phyloP scores from a whole-genome alignment of 2,329 filamentous ascomycete genomes.

The Blastomyces emzantsi region DNA sequence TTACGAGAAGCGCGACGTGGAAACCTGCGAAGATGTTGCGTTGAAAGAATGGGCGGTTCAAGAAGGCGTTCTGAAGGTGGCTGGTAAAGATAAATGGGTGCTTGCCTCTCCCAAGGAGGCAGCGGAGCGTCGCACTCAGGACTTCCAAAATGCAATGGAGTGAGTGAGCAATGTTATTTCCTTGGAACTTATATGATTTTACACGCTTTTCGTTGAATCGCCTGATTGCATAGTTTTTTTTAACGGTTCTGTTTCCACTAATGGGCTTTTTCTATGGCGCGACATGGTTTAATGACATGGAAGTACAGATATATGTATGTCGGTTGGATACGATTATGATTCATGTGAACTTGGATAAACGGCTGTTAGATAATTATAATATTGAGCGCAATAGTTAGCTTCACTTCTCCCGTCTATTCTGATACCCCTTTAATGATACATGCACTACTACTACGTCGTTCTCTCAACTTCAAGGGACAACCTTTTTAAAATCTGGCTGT shows the following conservation, averaged over 20 bases:
- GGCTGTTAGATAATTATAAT: not conserved
- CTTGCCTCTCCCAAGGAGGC: slow-evolving; percentile 9
- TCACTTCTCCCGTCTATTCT: not conserved
- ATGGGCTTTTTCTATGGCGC: not conserved
- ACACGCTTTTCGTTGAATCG: too few relatives aligned
- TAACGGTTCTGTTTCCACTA: not conserved
- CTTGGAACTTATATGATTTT: not conserved
- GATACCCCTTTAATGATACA: not conserved
- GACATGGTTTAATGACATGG: not conserved
- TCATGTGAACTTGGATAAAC: not conserved
- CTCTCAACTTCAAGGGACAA: not conserved
- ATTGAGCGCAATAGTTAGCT: not conserved
- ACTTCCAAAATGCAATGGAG: not conserved
- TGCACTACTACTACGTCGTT: not conserved
- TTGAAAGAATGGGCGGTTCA: slow-evolving; percentile 33
- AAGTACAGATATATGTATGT: not conserved
- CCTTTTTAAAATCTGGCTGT: too few relatives aligned
- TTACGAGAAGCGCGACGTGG: slow-evolving; percentile 51
- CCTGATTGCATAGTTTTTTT: not conserved
- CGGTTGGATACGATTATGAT: not conserved
- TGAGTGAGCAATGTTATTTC: not conserved
- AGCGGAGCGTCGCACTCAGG: slow-evolving; percentile 5
- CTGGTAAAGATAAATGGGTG: slow-evolving; percentile 18
- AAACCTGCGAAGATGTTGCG: slow-evolving; percentile 34
- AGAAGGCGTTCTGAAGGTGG: slow-evolving; percentile 25